Evolutionary conservation across 1,284 basidiomycete species (phyloP).

Genomic region (Limonomyces culmigenus): DNA sequence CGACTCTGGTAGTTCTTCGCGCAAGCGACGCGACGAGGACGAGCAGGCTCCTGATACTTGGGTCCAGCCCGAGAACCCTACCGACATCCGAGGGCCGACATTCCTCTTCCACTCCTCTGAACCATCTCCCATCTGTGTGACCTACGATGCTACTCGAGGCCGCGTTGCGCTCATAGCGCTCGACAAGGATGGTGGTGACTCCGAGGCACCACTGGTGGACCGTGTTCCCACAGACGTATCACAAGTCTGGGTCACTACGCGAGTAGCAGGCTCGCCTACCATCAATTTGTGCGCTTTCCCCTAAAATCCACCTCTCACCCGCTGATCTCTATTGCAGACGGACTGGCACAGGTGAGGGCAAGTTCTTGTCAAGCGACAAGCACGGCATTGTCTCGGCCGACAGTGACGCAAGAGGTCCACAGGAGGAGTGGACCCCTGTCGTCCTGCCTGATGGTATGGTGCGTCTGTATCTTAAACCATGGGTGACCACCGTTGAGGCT

Average conservation of each 20-base stretch:
- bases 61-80: constrained; percentile 55
- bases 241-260: constrained; percentile 75
- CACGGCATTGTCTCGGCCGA: constrained; percentile 70
- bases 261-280: constrained; percentile 64
- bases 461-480: too few relatives aligned
- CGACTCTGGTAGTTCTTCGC: constrained; percentile 19
- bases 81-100: constrained; percentile 67
- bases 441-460: constrained; percentile 64
- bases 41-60: constrained; percentile 56
- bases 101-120: constrained; percentile 70
- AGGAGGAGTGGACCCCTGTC: constrained; percentile 77
- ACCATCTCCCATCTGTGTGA: constrained; percentile 53
- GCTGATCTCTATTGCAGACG: too few relatives aligned
- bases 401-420: constrained; percentile 68
- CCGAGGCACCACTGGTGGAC: constrained; percentile 27
- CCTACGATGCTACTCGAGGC: constrained; percentile 63
- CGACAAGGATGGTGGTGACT: constrained; percentile 38
- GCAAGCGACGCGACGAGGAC: constrained; percentile 30
- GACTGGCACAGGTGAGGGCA: constrained; percentile 70
- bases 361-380: constrained; percentile 73
- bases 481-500: too few relatives aligned
- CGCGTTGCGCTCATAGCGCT: constrained; percentile 43
- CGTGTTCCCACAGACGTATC: constrained; percentile 63
- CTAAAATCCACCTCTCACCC: too few relatives aligned
- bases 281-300: too few relatives aligned